These are phyloP conservation scores for Zygoascus bituminiphila DNA, from an alignment of 805 yeast genomes.

Conservation along the genomic window DNA sequence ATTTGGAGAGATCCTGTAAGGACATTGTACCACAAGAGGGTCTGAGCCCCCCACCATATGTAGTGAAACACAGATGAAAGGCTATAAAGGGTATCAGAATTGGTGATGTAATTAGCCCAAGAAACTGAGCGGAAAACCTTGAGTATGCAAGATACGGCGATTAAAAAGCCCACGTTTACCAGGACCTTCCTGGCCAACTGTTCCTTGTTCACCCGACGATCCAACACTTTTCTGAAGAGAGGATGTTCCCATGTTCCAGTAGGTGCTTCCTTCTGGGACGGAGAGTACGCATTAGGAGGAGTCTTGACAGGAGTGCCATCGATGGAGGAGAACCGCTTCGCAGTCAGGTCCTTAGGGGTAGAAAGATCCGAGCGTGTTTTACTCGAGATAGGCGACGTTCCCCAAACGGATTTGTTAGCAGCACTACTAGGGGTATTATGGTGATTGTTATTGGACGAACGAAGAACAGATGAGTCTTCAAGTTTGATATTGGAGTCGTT, in stretches of 20 bases:
- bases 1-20: slow-evolving; percentile 9
- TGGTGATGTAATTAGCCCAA: slow-evolving; percentile 9
- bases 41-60: slow-evolving; percentile 13
- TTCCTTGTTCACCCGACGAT: slow-evolving; percentile 36
- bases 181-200: slow-evolving; percentile 30
- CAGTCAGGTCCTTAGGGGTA: neutral
- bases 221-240: slow-evolving; percentile 22
- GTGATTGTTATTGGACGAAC: neutral
- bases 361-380: neutral
- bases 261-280: slow-evolving; percentile 13
- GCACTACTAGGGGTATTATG: neutral
- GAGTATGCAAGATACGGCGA: slow-evolving; percentile 4
- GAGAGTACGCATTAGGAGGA: slow-evolving; percentile 14
- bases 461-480: no score
- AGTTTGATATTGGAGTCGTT: no score
- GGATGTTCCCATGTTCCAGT: slow-evolving; percentile 24
- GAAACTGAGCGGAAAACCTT: slow-evolving; percentile 13
- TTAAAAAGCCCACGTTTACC: slow-evolving; percentile 28
- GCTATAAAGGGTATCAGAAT: neutral
- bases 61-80: slow-evolving; percentile 7
- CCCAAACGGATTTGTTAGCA: neutral
- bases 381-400: neutral
- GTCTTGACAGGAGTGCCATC: slow-evolving; percentile 2
- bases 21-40: slow-evolving; percentile 18
- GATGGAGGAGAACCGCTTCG: neutral